Conservation (phyloP, 2,329 filamentous ascomycete species). For the Fusarium circinatum region DNA sequence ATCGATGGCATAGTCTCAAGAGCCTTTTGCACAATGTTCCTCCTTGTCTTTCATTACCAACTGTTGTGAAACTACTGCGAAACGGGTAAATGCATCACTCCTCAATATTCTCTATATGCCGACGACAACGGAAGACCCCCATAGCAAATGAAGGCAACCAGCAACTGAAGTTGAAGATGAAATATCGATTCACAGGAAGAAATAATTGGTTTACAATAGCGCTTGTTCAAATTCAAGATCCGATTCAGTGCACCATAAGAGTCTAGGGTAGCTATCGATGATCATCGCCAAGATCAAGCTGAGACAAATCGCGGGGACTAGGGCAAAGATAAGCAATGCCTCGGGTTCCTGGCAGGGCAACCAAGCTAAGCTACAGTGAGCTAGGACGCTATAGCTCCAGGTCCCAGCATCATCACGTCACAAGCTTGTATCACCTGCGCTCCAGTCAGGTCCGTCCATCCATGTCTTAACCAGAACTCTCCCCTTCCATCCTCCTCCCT, state of each 20-base stretch:
- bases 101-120: background rate
- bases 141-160: accelerated
- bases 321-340: conserved; percentile 35
- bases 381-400: background rate
- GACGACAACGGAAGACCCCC: background rate
- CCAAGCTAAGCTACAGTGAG: conserved; percentile 25
- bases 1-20: background rate
- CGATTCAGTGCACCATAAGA: background rate
- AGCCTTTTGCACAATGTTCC: background rate
- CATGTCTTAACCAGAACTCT: conserved; percentile 4
- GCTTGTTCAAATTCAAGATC: background rate
- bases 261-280: background rate
- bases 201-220: background rate
- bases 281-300: conserved; percentile 11
- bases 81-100: background rate
- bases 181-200: background rate
- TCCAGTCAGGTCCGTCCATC: background rate
- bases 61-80: background rate
- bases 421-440: conserved; percentile 33
- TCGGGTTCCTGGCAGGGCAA: conserved; percentile 37
- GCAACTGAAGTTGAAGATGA: accelerated
- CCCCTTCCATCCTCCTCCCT: conserved; percentile 3
- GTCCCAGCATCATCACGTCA: conserved; percentile 34
- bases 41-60: background rate
- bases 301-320: conserved; percentile 9